phyloP scores from a whole-genome alignment of 2,329 filamentous ascomycete genomes.

The Cordyceps tenuipes region DNA sequence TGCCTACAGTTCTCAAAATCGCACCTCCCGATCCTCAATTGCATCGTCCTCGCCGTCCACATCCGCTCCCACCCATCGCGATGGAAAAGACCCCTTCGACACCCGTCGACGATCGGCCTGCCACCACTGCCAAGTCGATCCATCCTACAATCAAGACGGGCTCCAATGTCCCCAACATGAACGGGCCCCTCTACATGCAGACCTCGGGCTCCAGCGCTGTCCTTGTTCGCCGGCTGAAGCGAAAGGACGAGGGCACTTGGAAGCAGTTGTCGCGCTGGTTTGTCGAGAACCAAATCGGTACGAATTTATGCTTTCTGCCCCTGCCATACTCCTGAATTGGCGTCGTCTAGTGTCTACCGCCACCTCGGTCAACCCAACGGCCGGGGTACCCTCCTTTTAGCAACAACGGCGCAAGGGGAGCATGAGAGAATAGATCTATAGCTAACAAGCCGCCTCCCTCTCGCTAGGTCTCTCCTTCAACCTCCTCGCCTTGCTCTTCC shows the following conservation, averaged over 20 bases:
- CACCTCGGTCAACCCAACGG: not conserved
- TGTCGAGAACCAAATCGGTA: conserved; percentile 75
- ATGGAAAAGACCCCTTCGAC: conserved; percentile 8
- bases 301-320: conserved; percentile 22
- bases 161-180: conserved; percentile 36
- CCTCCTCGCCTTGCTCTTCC: conserved; percentile 70
- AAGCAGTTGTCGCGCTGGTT: conserved; percentile 60
- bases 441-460: conserved; percentile 17
- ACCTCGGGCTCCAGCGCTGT: conserved; percentile 42
- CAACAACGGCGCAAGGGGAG: not conserved
- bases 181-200: conserved; percentile 51
- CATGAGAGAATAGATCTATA: not conserved
- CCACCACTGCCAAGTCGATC: conserved; percentile 17
- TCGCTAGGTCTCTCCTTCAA: conserved; percentile 68
- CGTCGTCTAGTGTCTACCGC: not conserved
- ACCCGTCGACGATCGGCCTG: conserved; percentile 4
- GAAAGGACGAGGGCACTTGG: conserved; percentile 53
- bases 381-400: not conserved
- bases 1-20: not conserved
- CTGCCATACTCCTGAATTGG: not conserved
- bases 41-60: not conserved
- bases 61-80: not conserved
- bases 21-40: not conserved
- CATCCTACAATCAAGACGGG: conserved; percentile 23
- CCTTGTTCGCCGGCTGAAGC: conserved; percentile 48